Evolutionary conservation across 768 basidiomycete genomes (phyloP), one percentile per base, ranked within the genome.

Genomic region (Suillus clintonianus): DNA sequence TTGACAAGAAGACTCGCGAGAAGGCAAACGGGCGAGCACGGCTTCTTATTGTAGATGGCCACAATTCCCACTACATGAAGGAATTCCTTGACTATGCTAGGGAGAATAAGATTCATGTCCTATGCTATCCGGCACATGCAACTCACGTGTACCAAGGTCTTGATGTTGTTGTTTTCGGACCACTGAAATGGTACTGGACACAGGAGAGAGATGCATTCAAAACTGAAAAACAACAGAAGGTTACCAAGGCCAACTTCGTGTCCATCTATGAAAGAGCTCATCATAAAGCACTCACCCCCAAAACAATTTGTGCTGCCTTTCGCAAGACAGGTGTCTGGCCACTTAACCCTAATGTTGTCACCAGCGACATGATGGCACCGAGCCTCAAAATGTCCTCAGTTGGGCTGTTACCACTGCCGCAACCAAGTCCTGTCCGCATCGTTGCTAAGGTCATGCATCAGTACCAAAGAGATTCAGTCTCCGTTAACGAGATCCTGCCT

Each of bases 91-190:
- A 65, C 8, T 75, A 72, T 71, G 72, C 74, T 10, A 50, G 51
- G 5, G 34, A 54, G 24, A 60, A 81, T 63, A 71, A 76, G 1
- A 84, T 84, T 30, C 58, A 71, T 39, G 70, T 83, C 10, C 63
- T 83, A 3, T 80, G 77, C 64, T 83, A 82, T 70, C 81, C 80
- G 15, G 68, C 82, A n/a, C 82, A 84, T 65, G 62, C 67, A 2
- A 84, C 80, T 0, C 83, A 85, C 62, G 61, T 80, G 50, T 80
- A 77, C 58, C 81, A 82, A 68, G 78, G 78, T 5, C 75, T 81
- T 36, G 80, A 82, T 66, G 76, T 82, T 60, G 76, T 77, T 5
- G 71, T 72, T 36, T 79, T 78, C 57, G 61, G 63, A 9, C 43
- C 64, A 14, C 58, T 81, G 19, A 81, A 82, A 67, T 34, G 36